Conservation (phyloP, 257 asterid genomes). For the Scutellaria baicalensis region DNA sequence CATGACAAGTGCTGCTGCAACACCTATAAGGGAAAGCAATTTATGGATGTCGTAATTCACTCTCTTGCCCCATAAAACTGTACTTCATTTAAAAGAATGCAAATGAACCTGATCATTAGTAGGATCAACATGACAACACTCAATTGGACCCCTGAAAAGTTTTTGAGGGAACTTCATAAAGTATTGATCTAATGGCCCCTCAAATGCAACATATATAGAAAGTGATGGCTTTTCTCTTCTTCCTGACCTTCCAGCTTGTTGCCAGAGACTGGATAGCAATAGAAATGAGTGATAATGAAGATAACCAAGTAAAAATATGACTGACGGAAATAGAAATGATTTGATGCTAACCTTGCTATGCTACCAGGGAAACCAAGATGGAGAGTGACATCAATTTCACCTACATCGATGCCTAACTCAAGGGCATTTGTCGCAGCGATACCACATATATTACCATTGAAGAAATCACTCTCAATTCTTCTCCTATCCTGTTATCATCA, state of each 20-base stretch:
- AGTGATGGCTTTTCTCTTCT: slow-evolving; percentile 84
- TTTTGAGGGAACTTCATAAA: slow-evolving; percentile 86
- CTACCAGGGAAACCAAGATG: slow-evolving; percentile 99
- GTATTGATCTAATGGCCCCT: slow-evolving; percentile 92
- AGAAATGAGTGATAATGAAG: slow-evolving; percentile 8
- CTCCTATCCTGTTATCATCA: slow-evolving; percentile 73
- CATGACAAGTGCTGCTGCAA: slow-evolving; percentile 86
- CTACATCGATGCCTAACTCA: slow-evolving; percentile 97
- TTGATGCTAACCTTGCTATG: slow-evolving; percentile 59
- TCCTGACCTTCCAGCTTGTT: slow-evolving; percentile 98
- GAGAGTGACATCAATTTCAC: slow-evolving; percentile 86
- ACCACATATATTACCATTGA: slow-evolving; percentile 71
- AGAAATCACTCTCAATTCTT: slow-evolving; percentile 75
- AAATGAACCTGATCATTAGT: slow-evolving; percentile 68
- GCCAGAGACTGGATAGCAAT: slow-evolving; percentile 63
- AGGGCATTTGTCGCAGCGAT: slow-evolving; percentile 97
- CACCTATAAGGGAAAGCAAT: slow-evolving; percentile 43
- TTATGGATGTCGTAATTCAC: slow-evolving; percentile 17
- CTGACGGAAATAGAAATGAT: slow-evolving; percentile 16
- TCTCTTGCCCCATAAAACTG: neutral
- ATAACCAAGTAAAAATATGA: neutral
- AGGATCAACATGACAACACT: slow-evolving; percentile 91
- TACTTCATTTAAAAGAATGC: neutral
- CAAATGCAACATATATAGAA: slow-evolving; percentile 94
- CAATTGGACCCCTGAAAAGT: slow-evolving; percentile 79